Evolutionary conservation across 1,284 basidiomycete genomes (phyloP).

Genomic region (Marasmius sp.): DNA sequence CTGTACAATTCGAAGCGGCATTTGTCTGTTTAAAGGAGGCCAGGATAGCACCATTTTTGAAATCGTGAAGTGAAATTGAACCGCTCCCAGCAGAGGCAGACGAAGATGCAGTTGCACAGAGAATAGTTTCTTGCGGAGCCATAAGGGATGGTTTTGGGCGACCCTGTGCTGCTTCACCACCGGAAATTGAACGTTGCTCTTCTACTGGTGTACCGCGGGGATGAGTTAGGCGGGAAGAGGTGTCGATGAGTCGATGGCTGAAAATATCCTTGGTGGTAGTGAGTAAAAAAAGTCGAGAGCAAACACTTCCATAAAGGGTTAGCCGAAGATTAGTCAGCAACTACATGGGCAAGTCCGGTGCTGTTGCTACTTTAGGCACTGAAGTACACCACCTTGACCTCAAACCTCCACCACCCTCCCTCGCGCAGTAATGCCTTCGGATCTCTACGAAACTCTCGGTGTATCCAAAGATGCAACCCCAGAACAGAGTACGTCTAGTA

Average conservation of each 20-base stretch:
- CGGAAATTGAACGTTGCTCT: no score
- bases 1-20: conserved; percentile 55
- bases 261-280: no score
- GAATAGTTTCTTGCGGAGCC: conserved; percentile 66
- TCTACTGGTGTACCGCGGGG: no score
- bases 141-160: conserved; percentile 31
- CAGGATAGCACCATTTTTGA: conserved; percentile 65
- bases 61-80: conserved; percentile 66
- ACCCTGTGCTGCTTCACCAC: not conserved
- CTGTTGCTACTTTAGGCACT: not conserved
- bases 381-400: not conserved
- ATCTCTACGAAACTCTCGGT: conserved; percentile 57
- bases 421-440: conserved; percentile 44
- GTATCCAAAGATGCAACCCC: conserved; percentile 35
- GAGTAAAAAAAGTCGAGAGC: no score
- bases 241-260: no score
- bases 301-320: no score
- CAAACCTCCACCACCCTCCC: conserved; percentile 4
- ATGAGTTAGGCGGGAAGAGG: no score
- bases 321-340: not conserved
- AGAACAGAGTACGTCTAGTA: conserved; percentile 42
- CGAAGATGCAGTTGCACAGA: conserved; percentile 61
- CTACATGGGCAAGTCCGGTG: not conserved
- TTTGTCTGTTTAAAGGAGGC: conserved; percentile 78
- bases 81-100: conserved; percentile 52